Percentiles rank a stretch among this genome's conserved stretches.
Conservation (phyloP, 225 moss, liverwort and hornwort species). For the Ulota crispa region DNA sequence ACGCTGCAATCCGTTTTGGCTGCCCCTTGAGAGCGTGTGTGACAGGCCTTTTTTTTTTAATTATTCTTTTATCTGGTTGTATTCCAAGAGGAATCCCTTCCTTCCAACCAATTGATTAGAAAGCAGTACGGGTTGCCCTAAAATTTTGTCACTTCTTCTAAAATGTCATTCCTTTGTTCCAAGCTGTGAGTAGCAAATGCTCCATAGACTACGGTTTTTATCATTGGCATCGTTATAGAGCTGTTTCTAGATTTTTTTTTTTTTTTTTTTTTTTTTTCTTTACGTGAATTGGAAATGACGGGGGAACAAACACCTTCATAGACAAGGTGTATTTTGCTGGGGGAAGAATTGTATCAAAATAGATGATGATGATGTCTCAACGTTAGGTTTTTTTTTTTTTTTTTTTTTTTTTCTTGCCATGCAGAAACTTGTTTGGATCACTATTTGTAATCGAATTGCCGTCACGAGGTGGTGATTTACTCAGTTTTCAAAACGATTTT, state of each 20-base stretch:
- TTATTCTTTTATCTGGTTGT: constrained; percentile 35
- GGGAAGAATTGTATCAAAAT: constrained; percentile 42
- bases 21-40: constrained; percentile 27
- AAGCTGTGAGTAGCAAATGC: constrained; percentile 49
- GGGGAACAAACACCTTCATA: constrained; percentile 27
- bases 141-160: constrained; percentile 42
- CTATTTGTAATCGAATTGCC: constrained; percentile 18
- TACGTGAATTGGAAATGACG: constrained; percentile 35
- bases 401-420: background rate
- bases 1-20: constrained; percentile 93
- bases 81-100: constrained; percentile 22
- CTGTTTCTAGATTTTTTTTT: constrained; percentile 26
- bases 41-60: background rate
- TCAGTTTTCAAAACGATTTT: background rate
- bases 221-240: constrained; percentile 49
- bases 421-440: constrained; percentile 30
- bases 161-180: constrained; percentile 47
- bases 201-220: constrained; percentile 44
- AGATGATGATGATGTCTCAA: constrained; percentile 26
- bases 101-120: constrained; percentile 33
- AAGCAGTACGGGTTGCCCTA: constrained; percentile 44
- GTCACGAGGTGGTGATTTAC: constrained; percentile 16
- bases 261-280: background rate
- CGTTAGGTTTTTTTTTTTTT: constrained; percentile 7
- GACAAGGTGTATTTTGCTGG: constrained; percentile 40